These are phyloP conservation scores for Venturia aucupariae DNA, from an alignment of 2,329 filamentous ascomycete species.

Conservation along the genomic window DNA sequence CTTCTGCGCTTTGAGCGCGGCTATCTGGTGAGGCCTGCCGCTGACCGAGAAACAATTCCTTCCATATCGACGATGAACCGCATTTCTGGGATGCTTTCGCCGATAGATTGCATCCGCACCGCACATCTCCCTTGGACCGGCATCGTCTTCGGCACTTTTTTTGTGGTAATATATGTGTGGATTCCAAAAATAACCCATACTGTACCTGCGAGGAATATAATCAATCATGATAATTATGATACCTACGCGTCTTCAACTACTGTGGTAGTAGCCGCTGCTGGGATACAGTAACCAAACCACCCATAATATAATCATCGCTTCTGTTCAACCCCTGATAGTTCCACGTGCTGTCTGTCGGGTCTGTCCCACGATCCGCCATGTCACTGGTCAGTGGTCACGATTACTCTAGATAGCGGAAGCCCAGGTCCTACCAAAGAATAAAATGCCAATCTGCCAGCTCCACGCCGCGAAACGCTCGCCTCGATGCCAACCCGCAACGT, in stretches of 20 bases:
- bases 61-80: neutral
- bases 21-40: neutral
- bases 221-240: too few relatives aligned
- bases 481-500: neutral
- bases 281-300: too few relatives aligned
- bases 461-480: neutral
- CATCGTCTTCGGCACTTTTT: neutral
- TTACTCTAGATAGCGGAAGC: too few relatives aligned
- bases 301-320: too few relatives aligned
- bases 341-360: too few relatives aligned
- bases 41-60: neutral
- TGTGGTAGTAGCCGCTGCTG: too few relatives aligned
- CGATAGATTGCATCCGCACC: neutral
- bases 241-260: too few relatives aligned
- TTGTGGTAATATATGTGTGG: neutral
- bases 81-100: neutral
- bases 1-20: constrained; percentile 4
- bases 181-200: too few relatives aligned
- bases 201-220: too few relatives aligned
- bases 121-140: neutral
- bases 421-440: too few relatives aligned
- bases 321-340: too few relatives aligned
- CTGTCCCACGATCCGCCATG: neutral
- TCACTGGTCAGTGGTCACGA: too few relatives aligned
- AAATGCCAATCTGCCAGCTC: neutral